A percentile compares a stretch with the other conserved stretches of the same genome.
Evolutionary conservation across 768 basidiomycete genomes (phyloP).

Genomic region (Mycena haematopus): DNA sequence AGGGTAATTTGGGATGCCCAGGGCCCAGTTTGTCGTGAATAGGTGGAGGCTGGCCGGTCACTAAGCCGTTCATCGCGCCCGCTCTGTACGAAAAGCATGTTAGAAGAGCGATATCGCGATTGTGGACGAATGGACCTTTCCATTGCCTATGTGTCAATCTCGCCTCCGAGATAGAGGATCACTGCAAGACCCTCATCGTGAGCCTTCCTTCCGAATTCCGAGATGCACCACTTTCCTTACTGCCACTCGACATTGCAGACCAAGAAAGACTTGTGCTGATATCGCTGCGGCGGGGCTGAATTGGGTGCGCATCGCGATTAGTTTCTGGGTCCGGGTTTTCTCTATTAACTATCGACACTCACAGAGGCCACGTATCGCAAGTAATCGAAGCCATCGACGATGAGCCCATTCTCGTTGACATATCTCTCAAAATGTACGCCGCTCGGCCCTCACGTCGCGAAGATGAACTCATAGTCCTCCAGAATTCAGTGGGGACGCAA

Average conservation of each 20-base stretch:
- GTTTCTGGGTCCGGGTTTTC: constrained; percentile 62
- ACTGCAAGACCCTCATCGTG: constrained; percentile 88
- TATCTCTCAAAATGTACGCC: constrained; percentile 53
- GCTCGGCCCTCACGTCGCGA: constrained; percentile 15
- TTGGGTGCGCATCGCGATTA: constrained; percentile 85
- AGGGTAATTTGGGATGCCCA: constrained; percentile 50
- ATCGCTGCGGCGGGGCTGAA: constrained; percentile 85
- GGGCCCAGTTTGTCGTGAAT: constrained; percentile 24
- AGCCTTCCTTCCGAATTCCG: constrained; percentile 34
- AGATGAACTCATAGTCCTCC: constrained; percentile 44
- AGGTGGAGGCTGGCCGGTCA: constrained; percentile 55
- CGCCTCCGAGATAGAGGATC: constrained; percentile 71
- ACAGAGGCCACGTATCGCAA: not conserved
- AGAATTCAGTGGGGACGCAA: constrained; percentile 86
- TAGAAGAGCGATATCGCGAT: constrained; percentile 46
- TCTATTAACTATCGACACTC: not conserved
- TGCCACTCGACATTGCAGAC: constrained; percentile 49
- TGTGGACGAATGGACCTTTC: constrained; percentile 83
- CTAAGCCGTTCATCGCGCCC: constrained; percentile 82
- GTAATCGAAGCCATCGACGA: constrained; percentile 76
- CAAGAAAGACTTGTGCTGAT: constrained; percentile 72
- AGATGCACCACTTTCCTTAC: not conserved
- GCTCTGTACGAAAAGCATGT: constrained; percentile 72
- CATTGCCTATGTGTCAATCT: constrained; percentile 67
- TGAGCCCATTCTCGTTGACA: constrained; percentile 84